A percentile compares a stretch with the other conserved stretches of the same genome.
These are phyloP conservation scores for Sporothrix curviconia DNA, from an alignment of 2,329 filamentous ascomycete genomes.

Conservation along the genomic window DNA sequence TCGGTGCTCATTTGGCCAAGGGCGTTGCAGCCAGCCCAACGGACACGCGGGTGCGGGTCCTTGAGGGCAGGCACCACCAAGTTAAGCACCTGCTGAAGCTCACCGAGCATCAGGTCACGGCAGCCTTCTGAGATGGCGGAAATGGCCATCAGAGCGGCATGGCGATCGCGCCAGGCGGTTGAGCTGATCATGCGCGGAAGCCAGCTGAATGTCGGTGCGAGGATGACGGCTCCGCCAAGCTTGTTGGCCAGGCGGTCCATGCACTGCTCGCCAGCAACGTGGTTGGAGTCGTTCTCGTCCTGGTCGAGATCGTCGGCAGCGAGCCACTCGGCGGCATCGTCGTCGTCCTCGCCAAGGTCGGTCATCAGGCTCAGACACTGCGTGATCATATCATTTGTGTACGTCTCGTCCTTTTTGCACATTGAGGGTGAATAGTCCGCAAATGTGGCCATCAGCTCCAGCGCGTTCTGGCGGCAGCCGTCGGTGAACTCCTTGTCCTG, in stretches of 20 bases:
- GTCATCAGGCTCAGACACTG: conserved; percentile 98
- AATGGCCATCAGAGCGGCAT: conserved; percentile 96
- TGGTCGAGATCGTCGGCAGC: conserved; percentile 87
- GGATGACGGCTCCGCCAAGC: conserved; percentile 84
- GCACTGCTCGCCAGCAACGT: conserved; percentile 94
- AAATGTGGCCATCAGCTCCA: conserved; percentile 97
- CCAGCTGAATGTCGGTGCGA: conserved; percentile 94
- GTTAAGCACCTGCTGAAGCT: conserved; percentile 88
- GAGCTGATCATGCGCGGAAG: conserved; percentile 97
- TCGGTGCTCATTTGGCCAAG: conserved; percentile 99
- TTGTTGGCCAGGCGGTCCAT: conserved; percentile 98
- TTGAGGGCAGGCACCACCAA: conserved; percentile 87
- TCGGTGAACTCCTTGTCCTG: conserved; percentile 93
- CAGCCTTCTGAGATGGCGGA: conserved; percentile 98
- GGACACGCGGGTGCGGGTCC: conserved; percentile 86
- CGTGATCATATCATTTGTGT: conserved; percentile 94
- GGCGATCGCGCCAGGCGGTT: conserved; percentile 86
- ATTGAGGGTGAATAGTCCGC: conserved; percentile 89
- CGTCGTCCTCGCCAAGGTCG: conserved; percentile 87
- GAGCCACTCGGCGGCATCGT: conserved; percentile 92
- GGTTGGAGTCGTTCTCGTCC: conserved; percentile 94
- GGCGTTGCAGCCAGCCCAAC: conserved; percentile 96
- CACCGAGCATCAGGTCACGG: conserved; percentile 88
- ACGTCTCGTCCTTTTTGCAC: conserved; percentile 90
- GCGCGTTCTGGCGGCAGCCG: conserved; percentile 83